Conservation (phyloP, 2,329 filamentous ascomycete genomes). For the Xylaria sp. region DNA sequence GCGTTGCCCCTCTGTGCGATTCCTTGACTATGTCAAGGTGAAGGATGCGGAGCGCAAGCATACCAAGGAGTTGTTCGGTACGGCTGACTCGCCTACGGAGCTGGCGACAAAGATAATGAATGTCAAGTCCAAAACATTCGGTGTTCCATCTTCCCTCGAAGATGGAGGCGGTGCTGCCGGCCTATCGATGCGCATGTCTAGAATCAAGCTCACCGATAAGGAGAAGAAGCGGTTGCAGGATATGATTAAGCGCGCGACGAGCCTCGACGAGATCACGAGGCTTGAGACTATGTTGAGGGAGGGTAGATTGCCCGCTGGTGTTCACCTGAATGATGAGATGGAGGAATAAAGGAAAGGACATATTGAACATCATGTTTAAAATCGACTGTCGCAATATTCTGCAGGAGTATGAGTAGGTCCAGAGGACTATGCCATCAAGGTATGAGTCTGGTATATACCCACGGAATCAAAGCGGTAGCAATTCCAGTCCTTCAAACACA, state of each 20-base stretch:
- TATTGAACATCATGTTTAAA: background rate
- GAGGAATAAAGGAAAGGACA: slow-evolving; percentile 61
- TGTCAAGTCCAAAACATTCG: slow-evolving; percentile 81
- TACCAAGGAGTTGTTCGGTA: slow-evolving; percentile 86
- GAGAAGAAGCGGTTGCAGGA: slow-evolving; percentile 88
- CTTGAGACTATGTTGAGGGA: slow-evolving; percentile 94
- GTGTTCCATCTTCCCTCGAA: slow-evolving; percentile 56
- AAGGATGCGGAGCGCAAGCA: slow-evolving; percentile 83
- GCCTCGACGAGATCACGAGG: slow-evolving; percentile 86
- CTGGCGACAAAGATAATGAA: slow-evolving; percentile 87
- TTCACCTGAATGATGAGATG: slow-evolving; percentile 67
- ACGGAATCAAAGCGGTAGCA: slow-evolving; percentile 39
- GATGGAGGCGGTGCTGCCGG: slow-evolving; percentile 58
- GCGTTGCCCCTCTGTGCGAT: slow-evolving; percentile 84
- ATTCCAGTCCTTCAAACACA: slow-evolving; percentile 14
- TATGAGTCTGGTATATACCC: slow-evolving; percentile 44
- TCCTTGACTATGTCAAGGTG: slow-evolving; percentile 92
- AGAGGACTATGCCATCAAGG: slow-evolving; percentile 28
- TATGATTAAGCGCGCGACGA: slow-evolving; percentile 88
- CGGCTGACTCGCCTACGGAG: slow-evolving; percentile 77
- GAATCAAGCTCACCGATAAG: slow-evolving; percentile 85
- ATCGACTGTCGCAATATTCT: background rate
- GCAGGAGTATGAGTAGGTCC: background rate
- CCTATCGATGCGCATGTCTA: slow-evolving; percentile 72
- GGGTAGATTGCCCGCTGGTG: slow-evolving; percentile 80